Percentiles rank a stretch among this genome's conserved stretches.
Conservation (phyloP, 352 stramenopile genomes). For the Chrysophaeum taylorii region DNA sequence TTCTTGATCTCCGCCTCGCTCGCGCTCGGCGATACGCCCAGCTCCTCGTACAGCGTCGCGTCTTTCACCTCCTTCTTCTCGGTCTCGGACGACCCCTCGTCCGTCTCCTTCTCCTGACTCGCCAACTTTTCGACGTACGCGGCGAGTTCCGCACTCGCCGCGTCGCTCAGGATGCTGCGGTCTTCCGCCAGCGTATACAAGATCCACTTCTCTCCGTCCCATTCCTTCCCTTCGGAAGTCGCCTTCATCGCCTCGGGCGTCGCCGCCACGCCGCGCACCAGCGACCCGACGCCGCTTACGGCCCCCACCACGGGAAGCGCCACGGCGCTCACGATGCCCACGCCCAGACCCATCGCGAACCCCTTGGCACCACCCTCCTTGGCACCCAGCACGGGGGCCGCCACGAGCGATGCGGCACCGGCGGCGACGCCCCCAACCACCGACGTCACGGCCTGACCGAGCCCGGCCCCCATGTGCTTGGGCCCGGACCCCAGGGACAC, state of each 20-base stretch:
- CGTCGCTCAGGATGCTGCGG: too few species aligned
- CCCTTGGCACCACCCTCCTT: background rate
- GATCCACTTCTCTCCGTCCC: background rate
- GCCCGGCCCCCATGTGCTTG: background rate
- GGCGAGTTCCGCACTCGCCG: too few species aligned
- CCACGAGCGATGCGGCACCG: background rate
- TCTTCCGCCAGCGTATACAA: background rate
- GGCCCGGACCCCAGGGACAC: too few species aligned
- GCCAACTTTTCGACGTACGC: too few species aligned
- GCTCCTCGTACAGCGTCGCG: constrained; percentile 86
- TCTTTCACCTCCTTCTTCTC: constrained; percentile 82
- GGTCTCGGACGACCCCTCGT: too few species aligned
- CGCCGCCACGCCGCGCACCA: background rate
- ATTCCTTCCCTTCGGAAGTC: background rate
- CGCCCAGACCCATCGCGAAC: background rate
- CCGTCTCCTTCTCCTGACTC: too few species aligned
- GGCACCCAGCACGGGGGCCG: background rate
- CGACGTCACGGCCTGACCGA: background rate
- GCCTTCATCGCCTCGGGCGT: constrained; percentile 2
- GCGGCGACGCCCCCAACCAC: constrained; percentile 2
- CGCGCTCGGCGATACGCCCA: constrained; percentile 58
- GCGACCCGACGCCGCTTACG: background rate
- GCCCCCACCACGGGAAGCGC: background rate
- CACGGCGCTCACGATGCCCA: background rate
- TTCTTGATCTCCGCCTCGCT: constrained; percentile 92